Evolutionary conservation across 2,329 filamentous ascomycete species (phyloP).

Genomic region (Colletotrichum destructivum): DNA sequence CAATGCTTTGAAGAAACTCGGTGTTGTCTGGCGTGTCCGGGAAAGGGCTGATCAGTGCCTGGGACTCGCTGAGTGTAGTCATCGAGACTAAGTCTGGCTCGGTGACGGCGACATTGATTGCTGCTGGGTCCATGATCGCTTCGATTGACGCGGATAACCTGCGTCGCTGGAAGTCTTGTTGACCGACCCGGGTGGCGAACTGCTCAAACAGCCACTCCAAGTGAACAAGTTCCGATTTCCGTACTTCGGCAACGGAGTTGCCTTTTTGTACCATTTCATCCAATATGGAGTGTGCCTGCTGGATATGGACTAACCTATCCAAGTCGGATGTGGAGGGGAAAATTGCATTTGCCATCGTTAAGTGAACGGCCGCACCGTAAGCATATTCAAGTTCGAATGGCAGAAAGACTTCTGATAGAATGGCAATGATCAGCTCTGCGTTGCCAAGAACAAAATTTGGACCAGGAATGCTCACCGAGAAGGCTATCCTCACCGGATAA

Average conservation of each 20-base stretch:
- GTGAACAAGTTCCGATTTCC: slow-evolving; percentile 52
- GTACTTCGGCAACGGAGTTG: slow-evolving; percentile 50
- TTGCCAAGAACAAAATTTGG: too few species aligned
- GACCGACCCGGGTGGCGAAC: slow-evolving; percentile 46
- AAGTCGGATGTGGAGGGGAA: slow-evolving; percentile 50
- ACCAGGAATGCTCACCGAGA: slow-evolving; percentile 48
- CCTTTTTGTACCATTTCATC: slow-evolving; percentile 53
- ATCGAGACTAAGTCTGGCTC: slow-evolving; percentile 11
- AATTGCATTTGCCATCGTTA: slow-evolving; percentile 54
- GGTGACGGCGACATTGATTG: not conserved
- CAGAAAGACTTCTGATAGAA: slow-evolving; percentile 52
- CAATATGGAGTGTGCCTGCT: slow-evolving; percentile 49
- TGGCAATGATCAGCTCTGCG: not conserved
- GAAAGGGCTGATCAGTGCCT: not conserved
- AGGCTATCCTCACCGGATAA: slow-evolving; percentile 50
- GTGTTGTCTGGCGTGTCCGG: slow-evolving; percentile 45
- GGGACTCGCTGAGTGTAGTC: slow-evolving; percentile 15
- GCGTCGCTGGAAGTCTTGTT: slow-evolving; percentile 47
- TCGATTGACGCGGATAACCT: slow-evolving; percentile 34
- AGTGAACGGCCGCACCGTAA: slow-evolving; percentile 50
- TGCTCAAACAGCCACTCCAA: slow-evolving; percentile 50
- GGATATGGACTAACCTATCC: slow-evolving; percentile 46
- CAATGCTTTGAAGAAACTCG: slow-evolving; percentile 54
- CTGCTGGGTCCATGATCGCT: not conserved
- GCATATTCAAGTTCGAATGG: slow-evolving; percentile 57